Conservation (phyloP, 148 eudicot genomes). For the Spergularia bocconei region DNA sequence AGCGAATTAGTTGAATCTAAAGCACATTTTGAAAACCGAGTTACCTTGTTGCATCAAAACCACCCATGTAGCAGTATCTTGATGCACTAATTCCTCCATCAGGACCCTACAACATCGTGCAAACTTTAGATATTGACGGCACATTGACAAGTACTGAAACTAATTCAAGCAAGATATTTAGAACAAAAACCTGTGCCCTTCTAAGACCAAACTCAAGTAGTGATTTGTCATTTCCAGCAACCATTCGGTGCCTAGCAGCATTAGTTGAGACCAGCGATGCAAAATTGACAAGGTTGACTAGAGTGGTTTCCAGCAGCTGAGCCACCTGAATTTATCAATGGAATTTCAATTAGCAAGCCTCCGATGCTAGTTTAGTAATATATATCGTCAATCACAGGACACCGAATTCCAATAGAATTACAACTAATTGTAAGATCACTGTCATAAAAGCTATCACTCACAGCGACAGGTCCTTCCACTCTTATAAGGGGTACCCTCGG, state of each 20-base stretch:
- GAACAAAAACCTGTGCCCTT: constrained; percentile 73
- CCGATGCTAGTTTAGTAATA: not conserved
- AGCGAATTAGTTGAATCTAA: not conserved
- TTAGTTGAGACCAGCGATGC: constrained; percentile 94
- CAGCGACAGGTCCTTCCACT: constrained; percentile 92
- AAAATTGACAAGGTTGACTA: constrained; percentile 86
- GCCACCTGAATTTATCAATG: constrained; percentile 57
- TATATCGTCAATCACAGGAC: not conserved
- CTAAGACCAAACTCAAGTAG: constrained; percentile 96
- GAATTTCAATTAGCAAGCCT: constrained; percentile 3
- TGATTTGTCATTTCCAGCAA: constrained; percentile 81
- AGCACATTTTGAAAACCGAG: not conserved
- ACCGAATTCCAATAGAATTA: not conserved
- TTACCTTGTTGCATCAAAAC: constrained; percentile 98
- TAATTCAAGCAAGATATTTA: constrained; percentile 6
- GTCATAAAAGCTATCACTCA: constrained; percentile 39
- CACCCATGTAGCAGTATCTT: constrained; percentile 89
- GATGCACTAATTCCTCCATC: constrained; percentile 96
- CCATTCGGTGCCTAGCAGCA: constrained; percentile 97
- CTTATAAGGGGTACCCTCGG: constrained; percentile 87
- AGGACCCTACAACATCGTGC: constrained; percentile 56
- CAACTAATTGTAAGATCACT: constrained; percentile 3
- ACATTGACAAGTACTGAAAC: not conserved
- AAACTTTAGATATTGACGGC: not conserved
- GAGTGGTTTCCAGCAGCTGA: constrained; percentile 91